These are phyloP conservation scores for Zygosaccharomyces gambellarensis DNA, from an alignment of 805 yeast species.

Conservation along the genomic window DNA sequence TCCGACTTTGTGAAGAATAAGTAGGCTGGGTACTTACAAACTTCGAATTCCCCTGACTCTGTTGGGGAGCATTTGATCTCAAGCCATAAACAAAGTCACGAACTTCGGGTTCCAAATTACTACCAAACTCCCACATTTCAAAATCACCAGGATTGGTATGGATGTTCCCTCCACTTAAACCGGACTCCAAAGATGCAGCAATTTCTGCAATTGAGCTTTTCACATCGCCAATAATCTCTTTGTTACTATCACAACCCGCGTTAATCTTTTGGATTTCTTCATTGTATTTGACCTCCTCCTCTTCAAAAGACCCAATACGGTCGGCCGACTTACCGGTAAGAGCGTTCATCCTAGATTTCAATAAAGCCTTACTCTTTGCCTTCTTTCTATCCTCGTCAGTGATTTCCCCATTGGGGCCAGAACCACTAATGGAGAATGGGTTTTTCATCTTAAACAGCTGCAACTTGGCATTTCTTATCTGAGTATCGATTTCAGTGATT, in stretches of 20 bases:
- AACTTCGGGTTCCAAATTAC: constrained; percentile 69
- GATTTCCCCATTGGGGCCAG: constrained; percentile 81
- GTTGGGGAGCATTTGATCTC: constrained; percentile 12
- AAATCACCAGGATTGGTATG: constrained; percentile 45
- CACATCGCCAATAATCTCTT: constrained; percentile 62
- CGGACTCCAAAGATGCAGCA: constrained; percentile 38
- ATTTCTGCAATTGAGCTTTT: constrained; percentile 64
- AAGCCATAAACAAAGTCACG: constrained; percentile 56
- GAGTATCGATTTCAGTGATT: constrained; percentile 59
- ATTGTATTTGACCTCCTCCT: constrained; percentile 39
- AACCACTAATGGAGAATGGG: constrained; percentile 70
- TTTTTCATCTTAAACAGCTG: constrained; percentile 59
- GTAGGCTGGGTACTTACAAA: not conserved
- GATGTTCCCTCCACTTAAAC: constrained; percentile 24
- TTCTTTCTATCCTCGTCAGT: constrained; percentile 80
- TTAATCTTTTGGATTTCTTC: constrained; percentile 49
- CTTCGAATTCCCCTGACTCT: not conserved
- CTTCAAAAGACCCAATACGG: constrained; percentile 36
- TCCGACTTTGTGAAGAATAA: not conserved
- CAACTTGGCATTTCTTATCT: constrained; percentile 61
- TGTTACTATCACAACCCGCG: constrained; percentile 51
- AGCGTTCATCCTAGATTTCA: constrained; percentile 87
- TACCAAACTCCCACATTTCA: constrained; percentile 76
- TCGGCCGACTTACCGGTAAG: constrained; percentile 69
- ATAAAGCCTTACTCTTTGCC: constrained; percentile 70